Conservation (phyloP, 176 grass and related monocot genomes). For the Carex myosuroides region DNA sequence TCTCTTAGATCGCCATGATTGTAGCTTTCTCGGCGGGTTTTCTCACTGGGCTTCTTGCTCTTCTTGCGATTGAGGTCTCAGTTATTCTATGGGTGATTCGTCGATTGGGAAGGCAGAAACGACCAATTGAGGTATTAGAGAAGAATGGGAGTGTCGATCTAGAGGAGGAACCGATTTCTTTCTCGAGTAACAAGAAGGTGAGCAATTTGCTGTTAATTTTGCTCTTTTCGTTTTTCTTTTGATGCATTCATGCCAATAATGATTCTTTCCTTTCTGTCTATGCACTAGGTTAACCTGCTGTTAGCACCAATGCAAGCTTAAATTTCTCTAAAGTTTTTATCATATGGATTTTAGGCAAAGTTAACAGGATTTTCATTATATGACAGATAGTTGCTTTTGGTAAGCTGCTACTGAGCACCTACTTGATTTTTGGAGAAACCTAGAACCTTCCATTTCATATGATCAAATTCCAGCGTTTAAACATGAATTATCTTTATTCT, state of each 20-base stretch:
- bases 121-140: neutral
- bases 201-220: neutral
- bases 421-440: neutral
- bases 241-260: neutral
- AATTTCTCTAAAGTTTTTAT: neutral
- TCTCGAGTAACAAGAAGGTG: constrained; percentile 63
- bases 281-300: neutral
- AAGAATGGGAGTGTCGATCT: constrained; percentile 29
- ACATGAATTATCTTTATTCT: neutral
- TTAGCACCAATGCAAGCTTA: neutral
- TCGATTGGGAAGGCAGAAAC: constrained; percentile 36
- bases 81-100: constrained; percentile 30
- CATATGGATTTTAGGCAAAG: neutral
- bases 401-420: neutral
- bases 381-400: neutral
- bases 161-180: constrained; percentile 35
- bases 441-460: neutral
- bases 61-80: constrained; percentile 39
- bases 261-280: neutral
- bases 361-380: neutral
- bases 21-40: constrained; percentile 51
- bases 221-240: neutral
- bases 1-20: constrained; percentile 28
- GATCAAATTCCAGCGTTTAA: neutral
- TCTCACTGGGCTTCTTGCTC: constrained; percentile 41